phyloP scores from a whole-genome alignment of 768 basidiomycete species.

The Tricholoma furcatifolium region DNA sequence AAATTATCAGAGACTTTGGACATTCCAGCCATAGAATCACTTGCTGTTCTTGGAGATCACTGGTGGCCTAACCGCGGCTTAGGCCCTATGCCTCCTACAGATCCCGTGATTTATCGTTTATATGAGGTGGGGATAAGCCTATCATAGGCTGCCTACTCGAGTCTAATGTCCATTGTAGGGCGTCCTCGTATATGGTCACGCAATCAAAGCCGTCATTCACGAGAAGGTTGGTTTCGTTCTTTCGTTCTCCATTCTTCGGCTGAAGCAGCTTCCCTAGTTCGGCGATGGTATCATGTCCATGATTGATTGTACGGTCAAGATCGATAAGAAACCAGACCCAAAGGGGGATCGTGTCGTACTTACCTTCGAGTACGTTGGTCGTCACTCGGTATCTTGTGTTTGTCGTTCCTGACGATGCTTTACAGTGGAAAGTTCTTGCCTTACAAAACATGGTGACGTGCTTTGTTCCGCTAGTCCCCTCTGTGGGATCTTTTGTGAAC shows the following conservation, averaged over 20 bases:
- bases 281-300: constrained; percentile 90
- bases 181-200: constrained; percentile 73
- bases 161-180: constrained; percentile 35
- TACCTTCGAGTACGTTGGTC: constrained; percentile 69
- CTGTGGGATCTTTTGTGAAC: neutral
- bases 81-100: constrained; percentile 69
- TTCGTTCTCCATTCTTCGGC: neutral
- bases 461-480: too few relatives aligned
- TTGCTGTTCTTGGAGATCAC: constrained; percentile 51
- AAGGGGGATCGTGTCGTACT: constrained; percentile 79
- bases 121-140: constrained; percentile 59
- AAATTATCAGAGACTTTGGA: constrained; percentile 51
- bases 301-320: constrained; percentile 76
- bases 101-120: constrained; percentile 79
- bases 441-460: constrained; percentile 62
- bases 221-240: constrained; percentile 66
- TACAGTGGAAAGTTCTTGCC: constrained; percentile 75
- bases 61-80: constrained; percentile 79
- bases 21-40: constrained; percentile 36
- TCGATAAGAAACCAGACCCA: constrained; percentile 69
- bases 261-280: constrained; percentile 42
- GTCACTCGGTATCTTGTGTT: neutral
- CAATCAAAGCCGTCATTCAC: constrained; percentile 80
- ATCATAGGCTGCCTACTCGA: neutral
- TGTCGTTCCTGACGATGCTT: constrained; percentile 5